Conservation (phyloP, 1,139 yeast species). For the Diutina sp. region DNA sequence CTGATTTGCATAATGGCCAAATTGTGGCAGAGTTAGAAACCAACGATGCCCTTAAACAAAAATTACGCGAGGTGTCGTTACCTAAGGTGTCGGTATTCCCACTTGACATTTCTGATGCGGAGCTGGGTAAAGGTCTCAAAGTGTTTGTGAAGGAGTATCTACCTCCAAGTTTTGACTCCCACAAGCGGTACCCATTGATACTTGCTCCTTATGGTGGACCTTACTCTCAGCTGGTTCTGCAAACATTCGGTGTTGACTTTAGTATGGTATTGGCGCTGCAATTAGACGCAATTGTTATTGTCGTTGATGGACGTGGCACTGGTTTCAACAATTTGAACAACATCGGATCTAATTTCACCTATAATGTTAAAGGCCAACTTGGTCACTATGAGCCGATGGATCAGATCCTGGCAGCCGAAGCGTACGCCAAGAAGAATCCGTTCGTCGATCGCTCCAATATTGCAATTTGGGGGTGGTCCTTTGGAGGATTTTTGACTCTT, state of each 20-base stretch:
- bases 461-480: slow-evolving; percentile 80
- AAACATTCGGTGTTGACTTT: slow-evolving; percentile 41
- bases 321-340: slow-evolving; percentile 42
- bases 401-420: slow-evolving; percentile 55
- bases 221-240: slow-evolving; percentile 58
- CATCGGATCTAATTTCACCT: slow-evolving; percentile 38
- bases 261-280: slow-evolving; percentile 58
- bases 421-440: slow-evolving; percentile 33
- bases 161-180: slow-evolving; percentile 47
- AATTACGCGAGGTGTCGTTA: slow-evolving; percentile 21
- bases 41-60: slow-evolving; percentile 20
- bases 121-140: slow-evolving; percentile 21
- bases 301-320: slow-evolving; percentile 78
- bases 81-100: slow-evolving; percentile 36
- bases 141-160: slow-evolving; percentile 51
- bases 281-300: slow-evolving; percentile 58
- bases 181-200: slow-evolving; percentile 50
- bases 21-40: slow-evolving; percentile 31
- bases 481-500: slow-evolving; percentile 68
- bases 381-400: slow-evolving; percentile 61
- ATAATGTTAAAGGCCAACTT: slow-evolving; percentile 49
- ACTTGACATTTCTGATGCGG: slow-evolving; percentile 35
- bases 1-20: slow-evolving; percentile 33
- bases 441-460: slow-evolving; percentile 48
- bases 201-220: slow-evolving; percentile 77